Evolutionary conservation across 1,284 basidiomycete species (phyloP), one percentile per base, ranked within the genome.

Genomic region (Ustilago loliicola): DNA sequence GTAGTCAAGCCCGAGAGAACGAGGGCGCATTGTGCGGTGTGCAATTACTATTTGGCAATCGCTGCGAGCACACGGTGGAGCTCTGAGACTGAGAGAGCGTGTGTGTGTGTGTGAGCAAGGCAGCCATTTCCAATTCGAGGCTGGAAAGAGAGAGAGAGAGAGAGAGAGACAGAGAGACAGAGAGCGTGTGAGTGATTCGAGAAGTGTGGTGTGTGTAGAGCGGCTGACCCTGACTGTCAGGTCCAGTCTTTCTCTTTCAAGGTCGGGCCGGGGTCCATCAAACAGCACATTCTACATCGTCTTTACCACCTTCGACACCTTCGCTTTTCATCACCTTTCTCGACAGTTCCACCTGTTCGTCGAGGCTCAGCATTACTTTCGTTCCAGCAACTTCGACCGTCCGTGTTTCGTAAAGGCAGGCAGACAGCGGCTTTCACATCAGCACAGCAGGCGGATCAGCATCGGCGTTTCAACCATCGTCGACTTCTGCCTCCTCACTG

Each of bases 221-320:
- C 63, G 59, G 56, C 52, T 52, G 56, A 66, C 64, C 61, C 61
- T 56, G 66, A 53, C 60, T 58, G 66, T 63, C 56, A 66, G 30
- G 36, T 40, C 36, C 61, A 52, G 19, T 30, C 34, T 38, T 54
- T 32, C 17, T 42, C 21, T 52, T 48, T 47, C n/a, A 27, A 57
- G 40, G 59, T 61, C 38, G 66, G 60, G 27, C 54, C 60, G 53
- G 66, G 48, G 48, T 62, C 66, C 60, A 69, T 62, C 53, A 32
- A 56, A 54, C 21, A 19, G 27, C 32, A 38, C 27, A 42, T 50
- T 53, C 38, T 36, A n/a, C 19, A 36, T 32, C 36, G 27, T 34
- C 32, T 58, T 62, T 10, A 27, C 36, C 19, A 21, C 10, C 52
- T 27, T 48, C 47, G 40, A 40, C 56, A 17, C 30, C 60, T 21